Percentiles rank a stretch among this genome's conserved stretches.
Conservation (phyloP, 2,329 filamentous ascomycete species). For the Alternaria gaisen region DNA sequence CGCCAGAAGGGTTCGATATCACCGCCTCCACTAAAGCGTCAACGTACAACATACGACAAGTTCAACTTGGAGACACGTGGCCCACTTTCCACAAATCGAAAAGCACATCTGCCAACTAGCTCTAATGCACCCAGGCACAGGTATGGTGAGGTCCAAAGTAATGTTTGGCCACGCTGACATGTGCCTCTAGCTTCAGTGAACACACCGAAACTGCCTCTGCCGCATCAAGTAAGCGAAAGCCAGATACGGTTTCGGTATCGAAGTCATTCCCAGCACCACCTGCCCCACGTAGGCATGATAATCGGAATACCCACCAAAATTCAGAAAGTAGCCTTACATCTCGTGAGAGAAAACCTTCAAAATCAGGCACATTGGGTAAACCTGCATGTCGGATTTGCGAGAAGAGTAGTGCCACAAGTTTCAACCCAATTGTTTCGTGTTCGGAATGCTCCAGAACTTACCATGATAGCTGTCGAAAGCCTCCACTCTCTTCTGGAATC, state of each 20-base stretch:
- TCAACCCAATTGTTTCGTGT: slow-evolving; percentile 44
- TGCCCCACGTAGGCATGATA: not conserved
- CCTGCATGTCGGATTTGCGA: slow-evolving; percentile 44
- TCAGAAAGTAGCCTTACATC: not conserved
- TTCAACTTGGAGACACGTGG: not conserved
- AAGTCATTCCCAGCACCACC: not conserved
- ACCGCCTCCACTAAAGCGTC: slow-evolving; percentile 37
- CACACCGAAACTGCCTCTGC: not conserved
- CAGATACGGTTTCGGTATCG: not conserved
- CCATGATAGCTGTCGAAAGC: slow-evolving; percentile 49
- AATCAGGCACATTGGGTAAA: slow-evolving; percentile 11
- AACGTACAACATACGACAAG: slow-evolving; percentile 13
- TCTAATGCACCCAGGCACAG: slow-evolving; percentile 9
- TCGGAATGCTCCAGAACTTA: slow-evolving; percentile 45
- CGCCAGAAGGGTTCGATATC: slow-evolving; percentile 25
- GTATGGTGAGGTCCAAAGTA: slow-evolving; percentile 2
- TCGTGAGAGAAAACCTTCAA: slow-evolving; percentile 22
- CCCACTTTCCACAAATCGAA: not conserved
- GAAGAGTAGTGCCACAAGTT: slow-evolving; percentile 27
- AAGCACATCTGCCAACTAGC: not conserved
- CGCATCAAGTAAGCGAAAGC: not conserved
- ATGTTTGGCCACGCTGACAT: not conserved
- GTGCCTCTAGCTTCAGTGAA: slow-evolving; percentile 1
- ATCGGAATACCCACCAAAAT: not conserved
- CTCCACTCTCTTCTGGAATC: slow-evolving; percentile 18